Percentiles rank a stretch among this genome's conserved stretches.
phyloP scores from a whole-genome alignment of 148 eudicot species.

The Vaccinium myrtillus region DNA sequence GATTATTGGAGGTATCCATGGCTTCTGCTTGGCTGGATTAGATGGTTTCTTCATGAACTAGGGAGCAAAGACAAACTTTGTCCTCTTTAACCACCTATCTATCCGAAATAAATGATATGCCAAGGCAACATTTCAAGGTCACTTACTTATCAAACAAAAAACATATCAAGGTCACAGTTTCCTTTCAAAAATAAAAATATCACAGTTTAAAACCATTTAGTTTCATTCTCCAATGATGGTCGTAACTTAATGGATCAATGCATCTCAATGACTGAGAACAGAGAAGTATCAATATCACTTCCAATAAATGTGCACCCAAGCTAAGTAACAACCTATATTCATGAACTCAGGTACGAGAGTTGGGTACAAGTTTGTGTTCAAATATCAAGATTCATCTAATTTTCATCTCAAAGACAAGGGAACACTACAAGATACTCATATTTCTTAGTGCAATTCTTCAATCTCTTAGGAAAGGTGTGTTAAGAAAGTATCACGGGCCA shows the following conservation, averaged over 20 bases:
- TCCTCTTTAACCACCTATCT: background rate
- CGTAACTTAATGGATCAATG: background rate
- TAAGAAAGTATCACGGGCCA: background rate
- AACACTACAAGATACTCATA: background rate
- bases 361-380: background rate
- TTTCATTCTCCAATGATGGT: background rate
- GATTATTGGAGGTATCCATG: background rate
- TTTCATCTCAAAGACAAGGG: background rate
- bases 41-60: background rate
- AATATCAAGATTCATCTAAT: background rate
- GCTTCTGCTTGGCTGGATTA: background rate
- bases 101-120: background rate
- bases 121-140: background rate
- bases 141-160: no score
- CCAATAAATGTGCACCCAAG: background rate
- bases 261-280: background rate
- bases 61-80: background rate
- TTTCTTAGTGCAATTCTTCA: background rate
- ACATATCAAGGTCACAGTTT: background rate
- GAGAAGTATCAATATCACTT: background rate
- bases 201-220: background rate
- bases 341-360: background rate
- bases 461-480: background rate
- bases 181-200: background rate
- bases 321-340: background rate